Evolutionary conservation across 495 filamentous ascomycete genomes (phyloP), one percentile per base, ranked within the genome.

Genomic region (Lasiosphaeria ovina): DNA sequence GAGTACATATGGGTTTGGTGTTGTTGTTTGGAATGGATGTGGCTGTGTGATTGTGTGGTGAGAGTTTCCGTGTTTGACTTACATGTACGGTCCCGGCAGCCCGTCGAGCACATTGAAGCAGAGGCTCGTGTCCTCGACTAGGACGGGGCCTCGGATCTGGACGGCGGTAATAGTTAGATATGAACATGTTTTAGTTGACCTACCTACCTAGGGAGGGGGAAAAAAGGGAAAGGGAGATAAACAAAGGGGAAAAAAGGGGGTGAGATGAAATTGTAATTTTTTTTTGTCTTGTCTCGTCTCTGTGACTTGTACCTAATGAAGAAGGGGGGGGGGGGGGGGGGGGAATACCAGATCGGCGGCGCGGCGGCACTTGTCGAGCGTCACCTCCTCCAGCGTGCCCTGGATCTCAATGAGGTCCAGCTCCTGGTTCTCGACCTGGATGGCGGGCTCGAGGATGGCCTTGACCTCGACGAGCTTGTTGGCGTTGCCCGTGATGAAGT

Each of bases 71-170:
- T 42, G 12, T 42, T 42, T 2, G 8, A 73, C 85, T 50, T 79
- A 97, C 93, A 99, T 93, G 72, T 99, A 99, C 34, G 94, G 92
- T 3, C 94, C 94, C n/a, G 94, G 94, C 44, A 99, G 79, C 11
- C 90, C 92, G 62, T 89, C 84, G 52, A 97, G 77, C 9, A 92
- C 92, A 69, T 89, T 86, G 75, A 98, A 99, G 76, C 91, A 93
- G 34, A 99, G 80, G 66, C 89, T 91, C 11, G 94, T 98, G 76
- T 99, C 94, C 72, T 99, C 94, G 24, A 95, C 93, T 54, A 99
- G 80, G 38, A 96, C 95, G 14, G 94, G 92, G 0, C 93, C 94
- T 62, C 84, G 72, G 52, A 94, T 73, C 92, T 96, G 49, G 16
- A 34, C 24, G 24, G 24, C 24, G 24, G 62, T 10, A 32, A 47